These are phyloP conservation scores for Yamadazyma epiphylla DNA, from an alignment of 1,139 yeast species.

Conservation along the genomic window DNA sequence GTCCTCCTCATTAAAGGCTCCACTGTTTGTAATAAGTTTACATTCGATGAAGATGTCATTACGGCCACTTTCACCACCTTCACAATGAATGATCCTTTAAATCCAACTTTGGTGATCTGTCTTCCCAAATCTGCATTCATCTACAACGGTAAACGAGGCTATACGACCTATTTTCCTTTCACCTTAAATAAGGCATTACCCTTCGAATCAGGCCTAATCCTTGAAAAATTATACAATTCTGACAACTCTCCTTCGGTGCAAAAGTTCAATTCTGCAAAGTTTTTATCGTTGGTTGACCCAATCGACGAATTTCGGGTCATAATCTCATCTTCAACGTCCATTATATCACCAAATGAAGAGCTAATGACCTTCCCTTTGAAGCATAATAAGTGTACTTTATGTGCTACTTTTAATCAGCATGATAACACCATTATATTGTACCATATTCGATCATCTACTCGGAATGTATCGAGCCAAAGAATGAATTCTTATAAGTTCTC, in stretches of 20 bases:
- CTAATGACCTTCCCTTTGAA: slow-evolving; percentile 47
- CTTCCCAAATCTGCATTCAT: slow-evolving; percentile 50
- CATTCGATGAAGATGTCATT: slow-evolving; percentile 44
- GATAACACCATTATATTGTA: slow-evolving; percentile 46
- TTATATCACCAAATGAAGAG: slow-evolving; percentile 57
- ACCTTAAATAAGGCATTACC: slow-evolving; percentile 51
- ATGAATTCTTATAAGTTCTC: slow-evolving; percentile 10
- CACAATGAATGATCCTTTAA: slow-evolving; percentile 7
- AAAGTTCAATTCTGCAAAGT: slow-evolving; percentile 34
- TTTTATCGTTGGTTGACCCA: slow-evolving; percentile 67
- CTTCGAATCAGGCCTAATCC: slow-evolving; percentile 60
- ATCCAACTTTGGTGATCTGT: slow-evolving; percentile 40
- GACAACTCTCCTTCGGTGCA: slow-evolving; percentile 12
- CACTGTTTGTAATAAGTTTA: slow-evolving; percentile 43
- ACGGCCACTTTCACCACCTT: slow-evolving; percentile 50
- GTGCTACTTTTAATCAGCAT: slow-evolving; percentile 49
- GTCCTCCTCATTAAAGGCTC: slow-evolving; percentile 41
- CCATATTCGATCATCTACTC: slow-evolving; percentile 44
- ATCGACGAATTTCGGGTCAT: slow-evolving; percentile 64
- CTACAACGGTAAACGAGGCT: slow-evolving; percentile 54
- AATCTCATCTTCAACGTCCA: slow-evolving; percentile 66
- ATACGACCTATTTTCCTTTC: slow-evolving; percentile 64
- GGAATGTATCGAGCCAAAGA: slow-evolving; percentile 17
- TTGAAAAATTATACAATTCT: slow-evolving; percentile 47
- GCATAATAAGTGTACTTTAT: slow-evolving; percentile 36